Percentiles rank a stretch among this genome's conserved stretches.
These are phyloP conservation scores for Ceratobasidium sp. DNA, from an alignment of 1,284 basidiomycete genomes.

Conservation along the genomic window DNA sequence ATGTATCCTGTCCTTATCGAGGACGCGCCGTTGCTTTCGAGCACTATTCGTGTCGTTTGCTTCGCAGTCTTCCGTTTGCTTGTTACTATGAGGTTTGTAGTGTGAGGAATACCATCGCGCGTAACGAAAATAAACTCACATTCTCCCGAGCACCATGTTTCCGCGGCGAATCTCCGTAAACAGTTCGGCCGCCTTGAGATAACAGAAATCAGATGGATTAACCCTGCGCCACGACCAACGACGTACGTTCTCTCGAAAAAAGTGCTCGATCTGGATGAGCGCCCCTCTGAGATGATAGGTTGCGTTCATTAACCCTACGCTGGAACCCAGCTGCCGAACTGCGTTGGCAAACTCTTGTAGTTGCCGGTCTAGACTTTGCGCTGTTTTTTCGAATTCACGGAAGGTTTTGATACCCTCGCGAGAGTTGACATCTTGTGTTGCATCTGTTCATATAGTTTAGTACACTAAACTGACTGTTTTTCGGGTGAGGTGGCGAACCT, in stretches of 20 bases:
- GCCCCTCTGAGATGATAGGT: constrained; percentile 38
- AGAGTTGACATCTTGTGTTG: constrained; percentile 2
- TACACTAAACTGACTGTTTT: not conserved
- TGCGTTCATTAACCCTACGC: constrained; percentile 39
- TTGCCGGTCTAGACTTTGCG: constrained; percentile 27
- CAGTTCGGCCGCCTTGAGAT: constrained; percentile 14
- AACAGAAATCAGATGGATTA: not conserved
- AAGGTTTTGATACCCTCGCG: constrained; percentile 18
- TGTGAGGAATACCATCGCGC: not conserved
- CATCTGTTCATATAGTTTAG: not conserved
- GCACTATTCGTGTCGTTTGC: not conserved
- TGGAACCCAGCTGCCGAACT: constrained; percentile 41
- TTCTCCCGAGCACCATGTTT: not conserved
- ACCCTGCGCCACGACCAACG: not conserved
- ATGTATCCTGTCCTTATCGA: constrained; percentile 12
- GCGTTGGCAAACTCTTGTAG: constrained; percentile 41
- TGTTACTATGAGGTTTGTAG: not conserved
- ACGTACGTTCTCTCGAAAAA: constrained; percentile 42
- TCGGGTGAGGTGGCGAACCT: not conserved
- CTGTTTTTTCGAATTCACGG: not conserved
- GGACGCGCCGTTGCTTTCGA: not conserved
- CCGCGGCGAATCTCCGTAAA: constrained; percentile 17
- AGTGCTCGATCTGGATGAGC: constrained; percentile 41
- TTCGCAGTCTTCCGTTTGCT: not conserved
- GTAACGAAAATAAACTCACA: not conserved